Percentiles rank a stretch among this genome's conserved stretches.
Conservation (phyloP, 768 basidiomycete genomes). For the Lactarius evosmus region DNA sequence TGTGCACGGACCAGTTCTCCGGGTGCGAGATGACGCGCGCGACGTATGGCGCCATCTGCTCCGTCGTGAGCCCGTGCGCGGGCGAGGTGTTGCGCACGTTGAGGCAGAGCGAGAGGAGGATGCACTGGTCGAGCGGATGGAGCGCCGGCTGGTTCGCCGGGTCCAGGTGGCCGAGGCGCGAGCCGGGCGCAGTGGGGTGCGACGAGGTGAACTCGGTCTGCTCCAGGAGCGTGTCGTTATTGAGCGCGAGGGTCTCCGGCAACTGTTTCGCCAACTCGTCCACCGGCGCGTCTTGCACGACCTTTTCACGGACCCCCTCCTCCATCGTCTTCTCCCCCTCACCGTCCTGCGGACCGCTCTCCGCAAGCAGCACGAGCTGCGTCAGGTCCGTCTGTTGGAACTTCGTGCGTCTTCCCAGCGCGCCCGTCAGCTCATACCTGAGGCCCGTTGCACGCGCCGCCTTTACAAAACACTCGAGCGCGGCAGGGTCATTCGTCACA, state of each 20-base stretch:
- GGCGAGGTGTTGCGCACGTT: constrained; percentile 89
- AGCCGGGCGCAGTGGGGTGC: constrained; percentile 42
- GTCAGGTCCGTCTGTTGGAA: constrained; percentile 83
- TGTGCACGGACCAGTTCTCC: constrained; percentile 93
- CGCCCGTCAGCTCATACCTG: constrained; percentile 89
- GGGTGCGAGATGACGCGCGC: constrained; percentile 86
- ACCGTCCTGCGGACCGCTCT: constrained; percentile 49
- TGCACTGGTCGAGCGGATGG: constrained; percentile 91
- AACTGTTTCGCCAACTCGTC: constrained; percentile 33
- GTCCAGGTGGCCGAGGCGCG: constrained; percentile 66
- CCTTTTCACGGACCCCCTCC: constrained; percentile 20
- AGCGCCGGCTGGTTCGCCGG: constrained; percentile 82
- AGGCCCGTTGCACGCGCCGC: constrained; percentile 77
- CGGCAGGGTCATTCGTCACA: constrained; percentile 70
- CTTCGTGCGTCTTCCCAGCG: constrained; percentile 89
- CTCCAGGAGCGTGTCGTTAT: constrained; percentile 96
- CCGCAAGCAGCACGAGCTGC: constrained; percentile 92
- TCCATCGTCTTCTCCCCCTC: neutral
- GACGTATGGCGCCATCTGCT: constrained; percentile 93
- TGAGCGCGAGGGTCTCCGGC: constrained; percentile 80
- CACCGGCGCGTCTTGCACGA: constrained; percentile 30
- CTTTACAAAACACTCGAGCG: constrained; percentile 71
- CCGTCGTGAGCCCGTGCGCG: constrained; percentile 81
- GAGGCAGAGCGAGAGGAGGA: constrained; percentile 86
- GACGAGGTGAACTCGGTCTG: constrained; percentile 88